phyloP scores from a whole-genome alignment of 1,284 basidiomycete species.

The Moesziomyces parantarcticus region DNA sequence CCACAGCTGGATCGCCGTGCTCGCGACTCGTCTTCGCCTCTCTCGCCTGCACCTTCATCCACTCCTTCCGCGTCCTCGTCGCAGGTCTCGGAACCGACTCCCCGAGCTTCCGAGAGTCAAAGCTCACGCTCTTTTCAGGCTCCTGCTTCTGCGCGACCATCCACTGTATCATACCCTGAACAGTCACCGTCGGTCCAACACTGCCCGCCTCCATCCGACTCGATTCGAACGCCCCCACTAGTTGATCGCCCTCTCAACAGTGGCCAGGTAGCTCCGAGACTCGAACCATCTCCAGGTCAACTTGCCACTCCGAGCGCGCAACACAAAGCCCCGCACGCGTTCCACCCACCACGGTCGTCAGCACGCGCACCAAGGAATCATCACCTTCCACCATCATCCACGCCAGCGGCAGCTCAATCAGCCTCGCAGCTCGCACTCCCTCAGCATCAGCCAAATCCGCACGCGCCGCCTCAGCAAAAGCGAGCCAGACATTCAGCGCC shows the following conservation, averaged over 20 bases:
- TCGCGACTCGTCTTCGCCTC: conserved; percentile 30
- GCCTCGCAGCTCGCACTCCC: conserved; percentile 1
- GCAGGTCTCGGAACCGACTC: background rate
- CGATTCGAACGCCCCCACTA: background rate
- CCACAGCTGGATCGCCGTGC: conserved; percentile 17
- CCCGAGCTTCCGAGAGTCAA: background rate
- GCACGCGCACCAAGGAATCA: background rate
- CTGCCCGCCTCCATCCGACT: background rate
- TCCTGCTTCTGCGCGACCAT: conserved; percentile 10
- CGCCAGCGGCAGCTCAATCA: conserved; percentile 9
- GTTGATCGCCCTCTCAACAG: background rate
- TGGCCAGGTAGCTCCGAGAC: background rate
- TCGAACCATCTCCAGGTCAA: background rate
- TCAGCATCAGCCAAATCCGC: conserved; percentile 1
- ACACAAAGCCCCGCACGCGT: background rate
- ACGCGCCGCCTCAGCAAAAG: conserved; percentile 1
- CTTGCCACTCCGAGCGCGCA: background rate
- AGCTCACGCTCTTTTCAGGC: background rate
- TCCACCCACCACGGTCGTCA: background rate
- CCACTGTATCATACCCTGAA: conserved; percentile 6
- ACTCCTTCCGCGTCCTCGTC: conserved; percentile 22
- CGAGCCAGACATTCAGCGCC: conserved; percentile 2
- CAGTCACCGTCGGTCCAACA: background rate
- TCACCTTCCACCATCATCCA: conserved; percentile 12
- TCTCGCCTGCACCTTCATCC: conserved; percentile 38